Base-by-base conservation (phyloP, 257 asterid genomes). In the Solanum phureja region DNA sequence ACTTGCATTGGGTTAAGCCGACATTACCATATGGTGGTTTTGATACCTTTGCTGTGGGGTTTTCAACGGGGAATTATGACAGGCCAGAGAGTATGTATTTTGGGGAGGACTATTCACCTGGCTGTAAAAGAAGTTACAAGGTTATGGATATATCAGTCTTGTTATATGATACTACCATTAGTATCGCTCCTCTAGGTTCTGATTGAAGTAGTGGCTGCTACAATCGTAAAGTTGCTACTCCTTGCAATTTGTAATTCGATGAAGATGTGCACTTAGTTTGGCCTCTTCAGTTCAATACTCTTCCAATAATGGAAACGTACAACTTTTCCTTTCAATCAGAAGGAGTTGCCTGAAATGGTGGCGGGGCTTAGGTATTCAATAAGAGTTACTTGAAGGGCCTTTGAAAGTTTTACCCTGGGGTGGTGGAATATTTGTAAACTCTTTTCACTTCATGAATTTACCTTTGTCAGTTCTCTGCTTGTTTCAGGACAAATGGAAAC, bases 201-300 rank as follows among this genome's bases (percentile, higher is more conserved):
- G 84, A 95, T 97, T 88, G 98, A 95, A 93, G 98, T 97, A 84
- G 99, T 96, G 58, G 99, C 93, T 92, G 99, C 98, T 82, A 94
- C 98, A 68, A 93, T 95, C 79, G 94, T 93, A 34, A 31, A 31
- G 33, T 31, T 31, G 33, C 33, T 31, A 31, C 33, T 31, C 33
- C 33, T 31, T 31, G 33, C 33, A 31, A 31, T 31, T 34, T 37
- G 40, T 37, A 37, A 37, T 37, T 37, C 8, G 40, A 37, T 37
- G 40, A 37, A 37, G 40, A 37, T 37, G 40, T 37, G 40, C 40
- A 37, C 40, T 37, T 37, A 37, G 40, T 37, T 37, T 37, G 40
- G 40, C 40, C 40, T 37, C 40, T 37, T 5, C 38, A 34, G 33
- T 37, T 96, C 89, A 95, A 94, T 86, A 95, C 98, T 37, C 98